phyloP scores from a whole-genome alignment of 306 rosid species.

The Alnus glutinosa region DNA sequence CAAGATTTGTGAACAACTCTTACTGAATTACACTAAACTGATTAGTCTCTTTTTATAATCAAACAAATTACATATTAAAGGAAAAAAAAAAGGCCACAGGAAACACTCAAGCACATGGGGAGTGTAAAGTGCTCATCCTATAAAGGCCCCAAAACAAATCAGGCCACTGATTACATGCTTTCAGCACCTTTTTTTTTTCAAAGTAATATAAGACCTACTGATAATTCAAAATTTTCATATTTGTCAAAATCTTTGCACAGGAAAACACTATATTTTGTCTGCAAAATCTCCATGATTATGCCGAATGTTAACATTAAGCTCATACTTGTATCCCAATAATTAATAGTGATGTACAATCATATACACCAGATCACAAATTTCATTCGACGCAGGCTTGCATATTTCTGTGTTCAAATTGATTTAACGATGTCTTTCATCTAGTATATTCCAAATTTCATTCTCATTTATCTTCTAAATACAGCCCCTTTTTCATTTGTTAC shows the following conservation, averaged over 20 bases:
- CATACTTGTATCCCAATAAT: not conserved
- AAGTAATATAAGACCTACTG: not conserved
- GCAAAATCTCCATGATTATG: not conserved
- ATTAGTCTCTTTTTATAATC: not conserved
- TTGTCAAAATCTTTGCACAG: not conserved
- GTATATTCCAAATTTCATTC: not conserved
- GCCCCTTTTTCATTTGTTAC: not conserved
- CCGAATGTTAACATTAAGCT: not conserved
- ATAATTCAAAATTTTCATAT: not conserved
- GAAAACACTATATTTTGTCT: not conserved
- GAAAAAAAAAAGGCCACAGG: not conserved
- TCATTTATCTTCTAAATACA: not conserved
- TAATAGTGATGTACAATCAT: not conserved
- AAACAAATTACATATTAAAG: not conserved
- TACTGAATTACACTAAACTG: not conserved
- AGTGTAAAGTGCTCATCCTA: not conserved
- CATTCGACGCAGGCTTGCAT: not conserved
- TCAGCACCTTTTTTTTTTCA: not conserved
- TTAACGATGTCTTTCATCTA: not conserved
- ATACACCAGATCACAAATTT: not conserved
- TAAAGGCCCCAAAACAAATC: not conserved
- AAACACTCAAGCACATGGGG: not conserved
- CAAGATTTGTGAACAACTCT: not conserved
- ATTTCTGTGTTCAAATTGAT: not conserved
- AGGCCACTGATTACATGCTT: not conserved